A percentile compares a stretch with the other conserved stretches of the same genome.
These are phyloP conservation scores for Gigaspora rosea DNA, from an alignment of 192 early-diverging fungal species.

Conservation along the genomic window DNA sequence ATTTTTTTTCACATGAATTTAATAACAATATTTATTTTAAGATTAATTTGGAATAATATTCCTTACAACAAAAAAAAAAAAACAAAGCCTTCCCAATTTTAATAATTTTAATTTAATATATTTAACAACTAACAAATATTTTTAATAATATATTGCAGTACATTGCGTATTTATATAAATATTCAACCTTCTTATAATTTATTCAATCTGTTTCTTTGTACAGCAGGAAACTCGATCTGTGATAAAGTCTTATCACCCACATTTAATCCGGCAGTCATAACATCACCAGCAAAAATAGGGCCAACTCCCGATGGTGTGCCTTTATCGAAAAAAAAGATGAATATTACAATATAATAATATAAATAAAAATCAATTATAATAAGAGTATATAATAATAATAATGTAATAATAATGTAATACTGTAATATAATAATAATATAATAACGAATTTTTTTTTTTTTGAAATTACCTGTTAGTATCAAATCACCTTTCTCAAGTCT, in stretches of 20 bases:
- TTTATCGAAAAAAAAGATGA: background rate
- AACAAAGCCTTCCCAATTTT: no score
- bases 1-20: no score
- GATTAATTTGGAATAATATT: no score
- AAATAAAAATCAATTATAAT: background rate
- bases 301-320: slow-evolving; percentile 90
- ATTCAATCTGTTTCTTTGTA: slow-evolving; percentile 38
- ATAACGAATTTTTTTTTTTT: slow-evolving; percentile 14
- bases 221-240: slow-evolving; percentile 49
- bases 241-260: slow-evolving; percentile 47
- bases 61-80: no score
- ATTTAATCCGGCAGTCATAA: slow-evolving; percentile 71
- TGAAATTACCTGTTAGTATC: slow-evolving; percentile 72
- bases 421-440: background rate
- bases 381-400: background rate
- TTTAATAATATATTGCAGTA: no score
- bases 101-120: no score
- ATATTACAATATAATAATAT: background rate
- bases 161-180: no score
- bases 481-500: slow-evolving; percentile 88
- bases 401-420: background rate
- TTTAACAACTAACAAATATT: no score
- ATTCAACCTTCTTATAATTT: background rate
- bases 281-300: slow-evolving; percentile 75
- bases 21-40: no score